These are phyloP conservation scores for Chloranthus sessilifolius DNA, from an alignment of 164 flowering plant genomes.

Conservation along the genomic window DNA sequence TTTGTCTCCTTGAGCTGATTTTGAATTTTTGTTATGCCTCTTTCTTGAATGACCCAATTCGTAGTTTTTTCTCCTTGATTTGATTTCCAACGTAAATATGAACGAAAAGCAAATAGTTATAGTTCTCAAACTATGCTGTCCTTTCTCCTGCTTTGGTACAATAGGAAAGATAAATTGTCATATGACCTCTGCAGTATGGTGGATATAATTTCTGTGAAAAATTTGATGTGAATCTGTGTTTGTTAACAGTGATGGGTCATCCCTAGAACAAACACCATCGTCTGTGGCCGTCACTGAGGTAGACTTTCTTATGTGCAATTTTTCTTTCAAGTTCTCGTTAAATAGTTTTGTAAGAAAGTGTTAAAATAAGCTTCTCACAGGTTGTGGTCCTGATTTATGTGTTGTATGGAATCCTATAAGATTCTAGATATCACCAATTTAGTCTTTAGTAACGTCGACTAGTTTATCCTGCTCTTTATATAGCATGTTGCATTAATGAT, in stretches of 20 bases:
- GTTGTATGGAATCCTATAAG: no score
- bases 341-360: no score
- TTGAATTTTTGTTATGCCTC: background rate
- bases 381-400: no score
- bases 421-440: no score
- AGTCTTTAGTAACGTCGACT: no score
- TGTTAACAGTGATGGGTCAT: slow-evolving; percentile 37
- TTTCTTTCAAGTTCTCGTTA: no score
- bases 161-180: background rate
- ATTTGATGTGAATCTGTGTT: background rate
- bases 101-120: background rate
- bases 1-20: background rate
- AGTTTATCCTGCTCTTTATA: no score
- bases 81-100: background rate
- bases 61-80: background rate
- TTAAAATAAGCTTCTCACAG: no score
- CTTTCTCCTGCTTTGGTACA: slow-evolving; percentile 1
- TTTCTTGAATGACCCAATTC: background rate
- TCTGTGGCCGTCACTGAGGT: slow-evolving; percentile 41
- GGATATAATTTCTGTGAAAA: no score
- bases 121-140: background rate
- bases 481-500: no score
- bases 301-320: no score
- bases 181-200: no score
- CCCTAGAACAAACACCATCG: slow-evolving; percentile 33